Conservation (phyloP, 768 basidiomycete species). For the Lactarius sp. region DNA sequence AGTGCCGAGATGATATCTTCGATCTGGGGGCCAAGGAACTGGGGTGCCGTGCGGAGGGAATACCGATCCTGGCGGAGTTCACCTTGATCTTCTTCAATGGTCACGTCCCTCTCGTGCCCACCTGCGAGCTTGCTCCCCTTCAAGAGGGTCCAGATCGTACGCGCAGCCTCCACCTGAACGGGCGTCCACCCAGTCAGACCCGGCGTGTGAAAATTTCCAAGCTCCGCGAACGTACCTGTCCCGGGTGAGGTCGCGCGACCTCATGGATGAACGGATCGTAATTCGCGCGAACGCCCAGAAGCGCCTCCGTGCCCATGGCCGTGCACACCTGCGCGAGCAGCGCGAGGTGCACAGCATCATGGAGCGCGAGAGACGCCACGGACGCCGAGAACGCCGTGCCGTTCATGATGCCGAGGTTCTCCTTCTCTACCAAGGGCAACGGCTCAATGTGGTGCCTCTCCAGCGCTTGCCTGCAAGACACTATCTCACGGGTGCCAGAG, state of each 20-base stretch:
- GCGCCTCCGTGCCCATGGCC: constrained; percentile 79
- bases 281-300: constrained; percentile 64
- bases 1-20: constrained; percentile 70
- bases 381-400: constrained; percentile 84
- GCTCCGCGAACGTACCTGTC: constrained; percentile 46
- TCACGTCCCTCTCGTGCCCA: constrained; percentile 59
- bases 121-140: constrained; percentile 64
- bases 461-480: constrained; percentile 53
- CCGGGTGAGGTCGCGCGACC: constrained; percentile 74
- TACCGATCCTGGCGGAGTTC: constrained; percentile 78
- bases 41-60: constrained; percentile 69
- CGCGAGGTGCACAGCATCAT: constrained; percentile 66
- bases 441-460: constrained; percentile 56
- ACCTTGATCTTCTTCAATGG: constrained; percentile 66
- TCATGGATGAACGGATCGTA: constrained; percentile 78
- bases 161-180: constrained; percentile 60
- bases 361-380: constrained; percentile 65
- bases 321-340: constrained; percentile 69
- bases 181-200: neutral
- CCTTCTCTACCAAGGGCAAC: constrained; percentile 64
- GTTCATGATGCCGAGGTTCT: constrained; percentile 76
- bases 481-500: constrained; percentile 46
- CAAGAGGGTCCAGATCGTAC: constrained; percentile 62
- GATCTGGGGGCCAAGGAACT: constrained; percentile 83
- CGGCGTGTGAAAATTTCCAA: too few species aligned